A percentile compares a stretch with the other conserved stretches of the same genome.
Conservation (phyloP, 768 basidiomycete genomes). For the Boletus pseudo-olivaceus region DNA sequence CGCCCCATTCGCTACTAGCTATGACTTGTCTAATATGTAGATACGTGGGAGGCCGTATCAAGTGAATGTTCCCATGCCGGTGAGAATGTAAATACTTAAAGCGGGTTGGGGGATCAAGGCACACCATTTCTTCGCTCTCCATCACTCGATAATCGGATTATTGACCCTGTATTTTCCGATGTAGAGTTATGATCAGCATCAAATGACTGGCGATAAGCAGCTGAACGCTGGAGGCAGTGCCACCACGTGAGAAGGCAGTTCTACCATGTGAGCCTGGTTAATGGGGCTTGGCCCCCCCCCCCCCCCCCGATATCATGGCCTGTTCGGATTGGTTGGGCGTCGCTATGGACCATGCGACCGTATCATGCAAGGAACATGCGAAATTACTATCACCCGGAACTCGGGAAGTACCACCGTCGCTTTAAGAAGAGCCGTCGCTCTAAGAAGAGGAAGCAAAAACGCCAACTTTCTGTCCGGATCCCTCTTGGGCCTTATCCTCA, state of each 20-base stretch:
- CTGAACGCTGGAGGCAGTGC: no score
- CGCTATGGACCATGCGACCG: neutral
- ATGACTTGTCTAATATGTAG: no score
- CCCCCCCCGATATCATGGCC: no score
- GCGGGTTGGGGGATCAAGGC: neutral
- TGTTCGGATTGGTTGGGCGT: neutral
- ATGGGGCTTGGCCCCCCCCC: no score
- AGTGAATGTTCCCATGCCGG: neutral
- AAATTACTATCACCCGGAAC: neutral
- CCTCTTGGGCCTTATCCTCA: neutral
- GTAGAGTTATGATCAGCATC: no score
- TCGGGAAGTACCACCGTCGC: neutral
- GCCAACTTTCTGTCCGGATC: neutral
- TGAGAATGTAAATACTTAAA: neutral
- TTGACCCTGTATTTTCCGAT: no score
- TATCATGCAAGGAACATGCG: neutral
- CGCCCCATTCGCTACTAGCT: no score
- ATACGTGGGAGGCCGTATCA: no score
- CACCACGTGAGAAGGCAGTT: no score
- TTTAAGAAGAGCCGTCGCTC: conserved; percentile 9
- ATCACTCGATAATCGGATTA: no score
- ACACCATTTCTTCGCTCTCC: neutral
- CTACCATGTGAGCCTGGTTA: no score
- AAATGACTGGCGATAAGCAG: no score
- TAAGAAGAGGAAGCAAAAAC: conserved; percentile 1